phyloP scores from a whole-genome alignment of 495 filamentous ascomycete genomes.

The Penicillium ucsense region DNA sequence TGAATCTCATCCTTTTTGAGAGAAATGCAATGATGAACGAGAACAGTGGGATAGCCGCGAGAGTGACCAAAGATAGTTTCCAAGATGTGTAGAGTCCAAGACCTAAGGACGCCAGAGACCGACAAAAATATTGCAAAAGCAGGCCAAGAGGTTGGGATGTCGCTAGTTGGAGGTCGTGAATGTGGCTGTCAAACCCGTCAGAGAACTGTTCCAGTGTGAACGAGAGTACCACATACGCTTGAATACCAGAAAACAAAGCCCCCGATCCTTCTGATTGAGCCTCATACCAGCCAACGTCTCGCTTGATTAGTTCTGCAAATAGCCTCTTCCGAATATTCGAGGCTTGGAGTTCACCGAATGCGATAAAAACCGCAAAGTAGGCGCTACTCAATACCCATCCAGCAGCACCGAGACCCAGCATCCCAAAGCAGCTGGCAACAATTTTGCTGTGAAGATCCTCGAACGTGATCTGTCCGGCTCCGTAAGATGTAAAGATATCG shows the following conservation, averaged over 20 bases:
- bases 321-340: slow-evolving; percentile 50
- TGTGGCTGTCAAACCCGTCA: slow-evolving; percentile 46
- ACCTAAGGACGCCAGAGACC: slow-evolving; percentile 50
- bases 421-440: slow-evolving; percentile 44
- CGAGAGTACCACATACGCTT: slow-evolving; percentile 52
- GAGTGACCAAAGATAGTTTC: slow-evolving; percentile 75
- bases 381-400: slow-evolving; percentile 56
- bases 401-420: slow-evolving; percentile 50
- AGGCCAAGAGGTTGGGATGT: slow-evolving; percentile 71
- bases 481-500: slow-evolving; percentile 56
- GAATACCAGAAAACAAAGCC: slow-evolving; percentile 57
- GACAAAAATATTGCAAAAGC: slow-evolving; percentile 49
- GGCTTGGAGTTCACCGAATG: slow-evolving; percentile 75
- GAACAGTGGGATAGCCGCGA: slow-evolving; percentile 65
- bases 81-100: slow-evolving; percentile 73
- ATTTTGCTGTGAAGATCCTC: slow-evolving; percentile 45
- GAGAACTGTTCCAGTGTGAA: background rate
- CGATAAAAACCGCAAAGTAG: slow-evolving; percentile 59
- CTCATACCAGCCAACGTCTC: slow-evolving; percentile 81
- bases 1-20: slow-evolving; percentile 50
- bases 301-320: slow-evolving; percentile 57
- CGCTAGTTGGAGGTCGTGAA: slow-evolving; percentile 71
- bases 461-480: slow-evolving; percentile 39
- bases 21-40: slow-evolving; percentile 47
- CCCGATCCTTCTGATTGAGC: slow-evolving; percentile 57